Evolutionary conservation across 2,329 filamentous ascomycete genomes (phyloP), one percentile per base, ranked within the genome.

Genomic region (Botrytis elliptica): DNA sequence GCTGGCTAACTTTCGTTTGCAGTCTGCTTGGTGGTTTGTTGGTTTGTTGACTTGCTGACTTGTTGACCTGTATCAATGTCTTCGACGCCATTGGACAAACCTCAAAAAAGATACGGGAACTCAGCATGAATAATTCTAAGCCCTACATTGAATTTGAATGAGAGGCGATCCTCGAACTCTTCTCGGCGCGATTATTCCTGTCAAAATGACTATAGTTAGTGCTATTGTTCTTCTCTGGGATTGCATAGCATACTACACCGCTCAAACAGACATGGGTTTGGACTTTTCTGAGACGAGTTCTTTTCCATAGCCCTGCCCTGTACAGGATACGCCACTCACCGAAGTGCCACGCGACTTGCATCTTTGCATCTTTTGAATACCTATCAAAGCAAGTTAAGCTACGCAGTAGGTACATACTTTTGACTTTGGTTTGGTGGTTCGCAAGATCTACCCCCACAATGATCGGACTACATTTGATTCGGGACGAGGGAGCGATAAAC

Each of bases 1-100:
- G 68, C 75, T 78, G 79, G 71, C 77, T 76, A 78, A 78, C 59
- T 64, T 75, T 73, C 76, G 78, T 79, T 81, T 81, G 79, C 71
- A 79, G 75, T 78, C 77, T 42, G 38, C 38, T 18, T 49, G 49
- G 12, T 67, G 33, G 63, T 12, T 49, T 57, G 38, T 60, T 70
- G 10, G 33, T 5, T 57, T 64, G 25, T n/a, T 42, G 36, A 44
- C 4, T 42, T 49, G 33, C 33, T 33, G 33, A 33, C 4, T 42
- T 49, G n/a, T 29, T 44, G 38, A 46, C 6, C 25, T 49, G 14
- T 25, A 46, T 70, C 40, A 33, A 29, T 40, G 40, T 20, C 42
- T 64, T 55, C 18, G 8, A 33, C 12, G 20, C 25, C 36, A 68
- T 68, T 57, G 66, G 49, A 22, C 66, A 68, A 33, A 22, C 40